phyloP scores from a whole-genome alignment of 2,329 filamentous ascomycete genomes.

The Talaromyces rugulosus region DNA sequence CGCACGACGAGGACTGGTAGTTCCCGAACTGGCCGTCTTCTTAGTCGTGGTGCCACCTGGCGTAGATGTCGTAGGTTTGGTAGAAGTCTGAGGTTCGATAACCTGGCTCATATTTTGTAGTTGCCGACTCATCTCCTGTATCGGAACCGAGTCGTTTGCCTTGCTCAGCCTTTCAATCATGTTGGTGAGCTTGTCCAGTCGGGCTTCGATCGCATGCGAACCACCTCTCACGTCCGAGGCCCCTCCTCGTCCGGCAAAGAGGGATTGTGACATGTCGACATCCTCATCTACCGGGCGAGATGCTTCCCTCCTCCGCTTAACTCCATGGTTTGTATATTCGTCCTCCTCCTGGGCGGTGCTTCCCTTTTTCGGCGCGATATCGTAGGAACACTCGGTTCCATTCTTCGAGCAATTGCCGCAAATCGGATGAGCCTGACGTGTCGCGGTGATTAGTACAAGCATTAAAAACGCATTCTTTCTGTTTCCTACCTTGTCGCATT shows the following conservation, averaged over 20 bases:
- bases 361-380: slow-evolving; percentile 26
- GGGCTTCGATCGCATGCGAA: slow-evolving; percentile 38
- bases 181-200: slow-evolving; percentile 40
- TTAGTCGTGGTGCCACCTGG: slow-evolving; percentile 11
- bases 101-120: slow-evolving; percentile 8
- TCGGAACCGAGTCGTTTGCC: slow-evolving; percentile 21
- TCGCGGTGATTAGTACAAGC: background rate
- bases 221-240: slow-evolving; percentile 23
- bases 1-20: slow-evolving; percentile 30
- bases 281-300: slow-evolving; percentile 26
- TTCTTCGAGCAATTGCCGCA: slow-evolving; percentile 45
- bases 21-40: slow-evolving; percentile 17
- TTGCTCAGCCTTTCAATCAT: slow-evolving; percentile 43
- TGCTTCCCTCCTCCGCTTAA: slow-evolving; percentile 32
- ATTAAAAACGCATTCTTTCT: background rate
- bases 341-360: slow-evolving; percentile 13
- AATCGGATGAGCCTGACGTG: slow-evolving; percentile 36
- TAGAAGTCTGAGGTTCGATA: background rate
- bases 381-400: slow-evolving; percentile 40
- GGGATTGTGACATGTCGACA: slow-evolving; percentile 29
- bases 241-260: slow-evolving; percentile 26
- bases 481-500: slow-evolving; percentile 39
- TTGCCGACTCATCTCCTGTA: slow-evolving; percentile 12
- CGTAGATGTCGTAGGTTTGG: slow-evolving; percentile 10
- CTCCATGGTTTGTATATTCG: slow-evolving; percentile 21